Evolutionary conservation across 2,329 filamentous ascomycete species (phyloP).

Genomic region (Cryphonectria naterciae): DNA sequence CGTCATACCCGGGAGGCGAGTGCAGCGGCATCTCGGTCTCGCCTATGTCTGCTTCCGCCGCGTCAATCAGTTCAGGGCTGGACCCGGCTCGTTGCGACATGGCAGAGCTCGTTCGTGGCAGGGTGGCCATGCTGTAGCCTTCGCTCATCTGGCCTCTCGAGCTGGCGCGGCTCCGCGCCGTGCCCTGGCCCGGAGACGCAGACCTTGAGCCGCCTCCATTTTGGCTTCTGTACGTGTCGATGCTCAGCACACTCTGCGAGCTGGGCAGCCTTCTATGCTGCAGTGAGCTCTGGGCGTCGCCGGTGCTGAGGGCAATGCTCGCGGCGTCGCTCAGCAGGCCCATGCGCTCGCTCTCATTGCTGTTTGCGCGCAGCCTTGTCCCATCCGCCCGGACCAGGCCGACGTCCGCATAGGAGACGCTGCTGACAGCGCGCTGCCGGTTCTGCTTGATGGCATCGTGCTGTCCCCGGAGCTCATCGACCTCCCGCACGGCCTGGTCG

Average conservation of each 20-base stretch:
- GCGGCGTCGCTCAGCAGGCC: slow-evolving; percentile 75
- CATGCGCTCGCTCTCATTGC: slow-evolving; percentile 71
- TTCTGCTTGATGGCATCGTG: slow-evolving; percentile 61
- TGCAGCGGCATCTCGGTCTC: slow-evolving; percentile 49
- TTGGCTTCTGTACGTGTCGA: slow-evolving; percentile 43
- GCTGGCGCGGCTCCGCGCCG: slow-evolving; percentile 43
- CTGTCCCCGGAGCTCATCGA: slow-evolving; percentile 62
- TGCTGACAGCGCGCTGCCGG: slow-evolving; percentile 70
- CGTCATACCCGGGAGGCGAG: slow-evolving; percentile 58
- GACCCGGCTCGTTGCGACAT: slow-evolving; percentile 49
- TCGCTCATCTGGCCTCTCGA: slow-evolving; percentile 41
- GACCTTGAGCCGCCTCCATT: slow-evolving; percentile 27
- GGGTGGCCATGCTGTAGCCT: slow-evolving; percentile 36
- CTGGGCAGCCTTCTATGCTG: slow-evolving; percentile 52
- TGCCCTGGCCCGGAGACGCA: slow-evolving; percentile 31
- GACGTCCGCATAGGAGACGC: slow-evolving; percentile 76
- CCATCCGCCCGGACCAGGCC: slow-evolving; percentile 79
- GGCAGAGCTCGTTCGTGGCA: slow-evolving; percentile 30
- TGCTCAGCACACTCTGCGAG: slow-evolving; percentile 59
- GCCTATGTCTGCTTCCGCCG: slow-evolving; percentile 49
- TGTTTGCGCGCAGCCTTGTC: slow-evolving; percentile 73
- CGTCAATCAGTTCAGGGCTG: slow-evolving; percentile 56
- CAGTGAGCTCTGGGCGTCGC: slow-evolving; percentile 23
- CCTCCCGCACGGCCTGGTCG: slow-evolving; percentile 53
- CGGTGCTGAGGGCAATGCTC: slow-evolving; percentile 52